phyloP scores from a whole-genome alignment of 2,329 filamentous ascomycete species.

The Dryadomyces quercus-mongolicae region DNA sequence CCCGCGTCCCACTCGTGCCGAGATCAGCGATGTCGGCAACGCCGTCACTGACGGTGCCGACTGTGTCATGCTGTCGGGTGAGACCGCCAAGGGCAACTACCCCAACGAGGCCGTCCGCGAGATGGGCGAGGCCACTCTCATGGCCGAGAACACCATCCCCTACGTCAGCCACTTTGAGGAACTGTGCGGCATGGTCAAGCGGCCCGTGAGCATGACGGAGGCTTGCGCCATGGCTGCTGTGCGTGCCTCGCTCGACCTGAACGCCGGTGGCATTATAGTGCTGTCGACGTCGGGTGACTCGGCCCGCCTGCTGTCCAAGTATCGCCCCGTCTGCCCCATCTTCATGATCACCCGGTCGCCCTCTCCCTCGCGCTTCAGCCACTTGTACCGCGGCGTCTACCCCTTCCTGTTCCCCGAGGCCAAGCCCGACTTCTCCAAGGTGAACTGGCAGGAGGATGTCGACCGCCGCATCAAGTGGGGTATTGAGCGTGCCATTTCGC shows the following conservation, averaged over 20 bases:
- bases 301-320: constrained; percentile 92
- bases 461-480: constrained; percentile 97
- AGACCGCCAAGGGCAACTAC: constrained; percentile 97
- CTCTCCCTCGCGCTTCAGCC: constrained; percentile 75
- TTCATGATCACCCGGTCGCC: constrained; percentile 95
- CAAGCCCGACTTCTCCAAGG: constrained; percentile 88
- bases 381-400: constrained; percentile 95
- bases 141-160: constrained; percentile 93
- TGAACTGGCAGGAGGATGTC: constrained; percentile 98
- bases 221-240: constrained; percentile 96
- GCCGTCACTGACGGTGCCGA: constrained; percentile 95
- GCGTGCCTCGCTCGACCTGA: constrained; percentile 88
- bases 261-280: constrained; percentile 90
- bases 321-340: constrained; percentile 96
- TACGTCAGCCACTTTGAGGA: constrained; percentile 97
- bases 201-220: constrained; percentile 80
- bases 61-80: constrained; percentile 98
- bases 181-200: constrained; percentile 69
- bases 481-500: constrained; percentile 73
- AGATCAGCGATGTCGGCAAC: constrained; percentile 97
- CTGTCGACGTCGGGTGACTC: constrained; percentile 92
- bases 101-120: constrained; percentile 83
- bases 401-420: constrained; percentile 87
- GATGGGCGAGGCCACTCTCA: constrained; percentile 97
- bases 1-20: constrained; percentile 91